Base-by-base conservation (phyloP, 192 early-diverging fungal species). In the Backusella circina region DNA sequence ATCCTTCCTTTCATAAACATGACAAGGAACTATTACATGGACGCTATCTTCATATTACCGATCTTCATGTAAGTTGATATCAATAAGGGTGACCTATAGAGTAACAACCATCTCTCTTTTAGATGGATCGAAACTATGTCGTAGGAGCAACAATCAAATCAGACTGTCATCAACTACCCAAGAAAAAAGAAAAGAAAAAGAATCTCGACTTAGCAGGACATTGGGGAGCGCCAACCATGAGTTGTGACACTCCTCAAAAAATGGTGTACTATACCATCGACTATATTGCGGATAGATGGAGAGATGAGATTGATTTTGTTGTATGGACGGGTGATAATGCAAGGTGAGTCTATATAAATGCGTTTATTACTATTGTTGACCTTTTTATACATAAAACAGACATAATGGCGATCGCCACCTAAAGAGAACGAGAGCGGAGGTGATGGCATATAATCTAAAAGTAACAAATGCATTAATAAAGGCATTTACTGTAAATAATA, bases 321-420 rank as follows among this genome's bases (percentile, higher is more conserved):
- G 68, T 90, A 21, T 94, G 91, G 90, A 94, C 92, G 2, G 92
- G 92, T 30, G 92, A 94, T 77, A 92, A 90, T 84, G 88, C 89
- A 26, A 79, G 88, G 88, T 89, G 82, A 57, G 15, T 21, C 33
- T 50, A 41, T 26, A 38, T 57, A 41, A 13, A 41, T 41, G 12
- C 2, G 10, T 41, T 9, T 41, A 13, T 41, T 13, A 13, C 10
- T 16, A 2, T 41, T 0, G 0, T 35, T n/a, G n/a, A n/a, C n/a
- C 26, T 30, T 26, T 65, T 18, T 12, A 7, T 77, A 33, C 5
- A 36, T 77, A 13, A 72, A 8, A 23, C 84, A 89, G 92, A 16
- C 92, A 93, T 74, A 91, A 93, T 77, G 81, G 83, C 54, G 92
- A 93, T 77, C 80, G 84, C 33, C 77, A 84, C 47, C 51, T 76